A percentile compares a stretch with the other conserved stretches of the same genome.
These are phyloP conservation scores for Eutypa lata DNA, from an alignment of 2,329 filamentous ascomycete genomes.

Conservation along the genomic window DNA sequence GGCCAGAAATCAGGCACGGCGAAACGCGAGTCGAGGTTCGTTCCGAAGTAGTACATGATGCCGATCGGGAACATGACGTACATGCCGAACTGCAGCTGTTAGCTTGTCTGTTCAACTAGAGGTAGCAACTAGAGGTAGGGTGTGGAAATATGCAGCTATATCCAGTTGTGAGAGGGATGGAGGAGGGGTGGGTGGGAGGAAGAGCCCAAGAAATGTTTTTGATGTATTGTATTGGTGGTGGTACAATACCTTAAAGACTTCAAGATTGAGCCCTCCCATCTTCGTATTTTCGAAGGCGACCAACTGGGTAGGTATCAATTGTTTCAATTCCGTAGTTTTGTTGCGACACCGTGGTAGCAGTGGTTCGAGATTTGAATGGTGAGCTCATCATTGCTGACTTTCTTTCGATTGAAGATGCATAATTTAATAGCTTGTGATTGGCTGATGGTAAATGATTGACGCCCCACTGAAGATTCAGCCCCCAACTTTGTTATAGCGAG, in stretches of 20 bases:
- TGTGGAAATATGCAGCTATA: not conserved
- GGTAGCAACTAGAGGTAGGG: slow-evolving; percentile 8
- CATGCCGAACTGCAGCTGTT: slow-evolving; percentile 74
- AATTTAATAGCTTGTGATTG: not conserved
- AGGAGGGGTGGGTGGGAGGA: slow-evolving; percentile 1
- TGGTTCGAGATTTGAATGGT: not conserved
- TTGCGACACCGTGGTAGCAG: not conserved
- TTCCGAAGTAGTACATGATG: slow-evolving; percentile 99
- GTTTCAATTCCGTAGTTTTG: not conserved
- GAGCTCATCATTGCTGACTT: not conserved
- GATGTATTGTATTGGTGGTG: too few species aligned
- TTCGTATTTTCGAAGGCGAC: slow-evolving; percentile 14
- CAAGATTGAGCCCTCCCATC: slow-evolving; percentile 85
- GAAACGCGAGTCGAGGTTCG: slow-evolving; percentile 93
- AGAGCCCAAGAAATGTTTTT: too few species aligned
- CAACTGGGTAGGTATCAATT: not conserved
- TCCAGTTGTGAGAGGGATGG: not conserved
- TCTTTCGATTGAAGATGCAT: not conserved
- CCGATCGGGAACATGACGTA: slow-evolving; percentile 99
- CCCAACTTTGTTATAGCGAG: too few species aligned
- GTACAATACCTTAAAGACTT: slow-evolving; percentile 98
- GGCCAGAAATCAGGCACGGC: slow-evolving; percentile 92
- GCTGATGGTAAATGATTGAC: not conserved
- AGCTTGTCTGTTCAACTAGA: not conserved
- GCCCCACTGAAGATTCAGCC: too few species aligned